Evolutionary conservation across 805 yeast genomes (phyloP).

Genomic region (Osmozyma mogii): DNA sequence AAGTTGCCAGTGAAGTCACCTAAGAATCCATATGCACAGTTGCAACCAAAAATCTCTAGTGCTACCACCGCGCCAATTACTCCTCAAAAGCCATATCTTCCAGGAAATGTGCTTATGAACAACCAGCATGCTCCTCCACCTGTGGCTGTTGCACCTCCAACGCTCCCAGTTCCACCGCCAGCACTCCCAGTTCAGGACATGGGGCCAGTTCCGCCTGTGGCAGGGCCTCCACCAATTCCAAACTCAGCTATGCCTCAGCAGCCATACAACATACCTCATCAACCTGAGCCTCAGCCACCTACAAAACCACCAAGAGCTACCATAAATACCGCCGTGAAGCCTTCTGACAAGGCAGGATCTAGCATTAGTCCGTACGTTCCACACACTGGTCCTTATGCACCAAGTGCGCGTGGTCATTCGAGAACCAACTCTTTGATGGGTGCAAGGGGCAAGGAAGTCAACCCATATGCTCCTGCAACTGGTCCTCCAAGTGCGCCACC

Average conservation of each 20-base stretch:
- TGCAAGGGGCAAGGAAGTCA: slow-evolving; percentile 28
- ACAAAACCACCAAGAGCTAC: background rate
- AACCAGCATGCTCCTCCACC: slow-evolving; percentile 7
- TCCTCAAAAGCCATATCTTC: too few species aligned
- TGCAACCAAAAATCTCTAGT: slow-evolving; percentile 2
- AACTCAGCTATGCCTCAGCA: slow-evolving; percentile 2
- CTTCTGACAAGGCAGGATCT: slow-evolving; percentile 6
- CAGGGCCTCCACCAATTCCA: slow-evolving; percentile 1
- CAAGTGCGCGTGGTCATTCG: slow-evolving; percentile 29
- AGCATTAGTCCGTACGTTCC: slow-evolving; percentile 36
- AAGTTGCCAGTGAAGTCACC: slow-evolving; percentile 14
- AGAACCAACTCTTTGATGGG: slow-evolving; percentile 32
- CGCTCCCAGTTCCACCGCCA: slow-evolving; percentile 10
- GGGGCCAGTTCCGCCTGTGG: background rate
- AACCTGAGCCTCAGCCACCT: background rate
- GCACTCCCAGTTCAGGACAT: slow-evolving; percentile 1
- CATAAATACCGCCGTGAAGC: background rate
- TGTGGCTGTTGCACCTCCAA: slow-evolving; percentile 1
- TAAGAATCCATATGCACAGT: slow-evolving; percentile 24
- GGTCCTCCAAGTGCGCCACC: background rate
- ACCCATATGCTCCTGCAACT: slow-evolving; percentile 34
- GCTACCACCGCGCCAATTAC: background rate
- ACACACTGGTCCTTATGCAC: slow-evolving; percentile 37
- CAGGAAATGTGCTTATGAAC: too few species aligned
- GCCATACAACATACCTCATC: background rate